Conservation (phyloP, 495 filamentous ascomycete species). For the Peziza echinospora region DNA sequence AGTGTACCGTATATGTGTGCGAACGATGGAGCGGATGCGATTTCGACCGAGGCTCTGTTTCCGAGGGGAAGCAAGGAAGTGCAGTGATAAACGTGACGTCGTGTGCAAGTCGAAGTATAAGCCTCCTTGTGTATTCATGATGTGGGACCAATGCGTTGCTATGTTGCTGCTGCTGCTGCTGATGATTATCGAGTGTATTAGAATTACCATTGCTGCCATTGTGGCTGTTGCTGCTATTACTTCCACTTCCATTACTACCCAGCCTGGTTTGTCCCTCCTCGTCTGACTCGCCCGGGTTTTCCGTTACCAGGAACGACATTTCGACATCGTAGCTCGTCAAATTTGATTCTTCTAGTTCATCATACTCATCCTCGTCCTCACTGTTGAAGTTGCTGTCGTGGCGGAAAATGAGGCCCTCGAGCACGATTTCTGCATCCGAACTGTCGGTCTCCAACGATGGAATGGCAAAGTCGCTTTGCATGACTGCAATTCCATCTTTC, state of each 20-base stretch:
- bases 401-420: neutral
- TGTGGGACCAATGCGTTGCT: too few relatives aligned
- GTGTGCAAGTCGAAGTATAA: neutral
- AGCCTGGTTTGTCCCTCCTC: neutral
- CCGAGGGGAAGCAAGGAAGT: neutral
- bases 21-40: neutral
- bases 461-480: neutral
- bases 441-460: neutral
- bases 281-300: neutral
- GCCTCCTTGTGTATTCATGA: neutral
- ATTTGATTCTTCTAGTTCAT: neutral
- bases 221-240: neutral
- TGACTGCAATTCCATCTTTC: neutral
- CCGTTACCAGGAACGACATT: neutral
- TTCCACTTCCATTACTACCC: neutral
- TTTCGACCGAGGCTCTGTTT: neutral
- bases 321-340: neutral
- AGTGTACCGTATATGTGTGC: neutral
- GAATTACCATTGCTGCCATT: too few relatives aligned
- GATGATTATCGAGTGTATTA: too few relatives aligned
- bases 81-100: neutral
- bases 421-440: neutral
- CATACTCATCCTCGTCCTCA: neutral
- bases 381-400: neutral
- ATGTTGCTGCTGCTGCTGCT: too few relatives aligned